Evolutionary conservation across 2,329 filamentous ascomycete species (phyloP).

Genomic region (Lachnellula willkommii): DNA sequence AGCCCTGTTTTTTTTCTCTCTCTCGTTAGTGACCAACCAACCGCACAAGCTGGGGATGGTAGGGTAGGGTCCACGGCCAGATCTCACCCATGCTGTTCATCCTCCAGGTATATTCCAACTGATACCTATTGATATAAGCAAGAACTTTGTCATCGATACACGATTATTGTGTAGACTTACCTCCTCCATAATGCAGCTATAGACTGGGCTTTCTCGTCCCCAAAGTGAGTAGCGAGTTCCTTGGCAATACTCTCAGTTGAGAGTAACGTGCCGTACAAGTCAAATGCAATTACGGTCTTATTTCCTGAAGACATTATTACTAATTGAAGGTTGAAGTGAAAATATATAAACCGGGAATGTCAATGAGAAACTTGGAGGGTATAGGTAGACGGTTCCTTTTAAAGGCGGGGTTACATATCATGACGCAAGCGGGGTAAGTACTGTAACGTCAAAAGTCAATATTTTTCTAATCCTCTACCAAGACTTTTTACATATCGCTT

Average conservation of each 20-base stretch:
- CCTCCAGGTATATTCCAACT: constrained; percentile 74
- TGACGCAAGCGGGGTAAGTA: constrained; percentile 18
- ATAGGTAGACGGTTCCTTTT: not conserved
- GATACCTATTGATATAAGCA: constrained; percentile 38
- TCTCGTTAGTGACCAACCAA: not conserved
- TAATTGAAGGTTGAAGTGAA: no score
- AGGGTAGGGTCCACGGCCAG: no score
- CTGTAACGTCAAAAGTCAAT: not conserved
- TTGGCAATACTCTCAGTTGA: constrained; percentile 64
- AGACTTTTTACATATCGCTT: not conserved
- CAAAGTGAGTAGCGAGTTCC: constrained; percentile 53
- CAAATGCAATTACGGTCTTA: constrained; percentile 58
- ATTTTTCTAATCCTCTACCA: not conserved
- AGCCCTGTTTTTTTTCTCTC: constrained; percentile 38
- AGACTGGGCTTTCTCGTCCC: constrained; percentile 48
- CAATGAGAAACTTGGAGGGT: not conserved
- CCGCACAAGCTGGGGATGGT: no score
- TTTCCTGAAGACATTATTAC: constrained; percentile 25
- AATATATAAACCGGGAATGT: no score
- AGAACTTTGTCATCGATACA: not conserved
- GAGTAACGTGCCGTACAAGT: constrained; percentile 69
- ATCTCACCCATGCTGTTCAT: constrained; percentile 66
- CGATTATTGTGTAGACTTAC: not conserved
- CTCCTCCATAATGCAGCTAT: constrained; percentile 60
- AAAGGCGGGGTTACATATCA: not conserved